Percentiles rank a stretch among this genome's conserved stretches.
Evolutionary conservation across 345 rosid genomes (phyloP).

Genomic region (Eucalyptus curtisii): DNA sequence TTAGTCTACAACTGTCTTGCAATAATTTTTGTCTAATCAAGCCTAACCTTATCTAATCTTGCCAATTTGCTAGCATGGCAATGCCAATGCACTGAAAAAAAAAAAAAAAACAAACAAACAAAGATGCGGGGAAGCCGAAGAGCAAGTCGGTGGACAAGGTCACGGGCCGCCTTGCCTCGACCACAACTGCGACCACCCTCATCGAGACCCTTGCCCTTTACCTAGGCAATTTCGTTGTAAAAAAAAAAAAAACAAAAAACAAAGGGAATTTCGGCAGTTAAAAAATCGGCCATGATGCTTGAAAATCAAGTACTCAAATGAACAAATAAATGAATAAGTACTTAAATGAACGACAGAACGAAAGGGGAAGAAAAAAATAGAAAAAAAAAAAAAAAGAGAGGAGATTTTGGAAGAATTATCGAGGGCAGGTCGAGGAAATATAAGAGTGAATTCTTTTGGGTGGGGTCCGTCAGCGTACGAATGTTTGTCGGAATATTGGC

Average conservation of each 20-base stretch:
- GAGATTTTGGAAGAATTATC: not conserved
- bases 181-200: not conserved
- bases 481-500: not conserved
- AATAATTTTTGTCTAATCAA: not conserved
- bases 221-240: not conserved
- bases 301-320: not conserved
- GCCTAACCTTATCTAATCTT: not conserved
- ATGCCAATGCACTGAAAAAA: not conserved
- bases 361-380: not conserved
- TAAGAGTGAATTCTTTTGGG: not conserved
- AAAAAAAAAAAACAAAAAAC: not conserved
- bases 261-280: not conserved
- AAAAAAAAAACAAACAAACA: not conserved
- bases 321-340: not conserved
- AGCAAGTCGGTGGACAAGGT: not conserved
- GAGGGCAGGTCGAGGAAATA: not conserved
- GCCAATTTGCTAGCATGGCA: not conserved
- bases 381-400: fast-evolving
- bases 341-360: not conserved
- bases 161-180: not conserved
- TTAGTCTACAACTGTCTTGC: not conserved
- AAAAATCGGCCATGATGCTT: not conserved
- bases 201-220: not conserved
- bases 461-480: not conserved
- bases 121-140: not conserved